Base-by-base conservation (phyloP, 805 yeast genomes). In the Starmerella cellae region DNA sequence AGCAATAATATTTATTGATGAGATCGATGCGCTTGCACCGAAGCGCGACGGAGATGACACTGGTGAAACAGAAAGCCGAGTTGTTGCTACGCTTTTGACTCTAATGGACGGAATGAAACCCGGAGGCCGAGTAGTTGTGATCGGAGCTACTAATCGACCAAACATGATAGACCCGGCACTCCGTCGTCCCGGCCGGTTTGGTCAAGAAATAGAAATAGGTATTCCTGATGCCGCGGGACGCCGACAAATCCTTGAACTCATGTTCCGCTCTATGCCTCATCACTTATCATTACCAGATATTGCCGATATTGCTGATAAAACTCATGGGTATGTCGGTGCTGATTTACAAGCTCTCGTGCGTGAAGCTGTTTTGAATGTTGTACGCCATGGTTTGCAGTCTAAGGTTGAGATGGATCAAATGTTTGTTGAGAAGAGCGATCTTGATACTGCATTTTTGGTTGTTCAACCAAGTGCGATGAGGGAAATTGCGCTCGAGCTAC, bases 21-120 rank as follows among this genome's bases (percentile, higher is more conserved):
- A 91, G 58, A 76, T 91, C 31, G 98, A 91, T 59, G 82, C 95
- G 0, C 60, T 91, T 30, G 94, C 84, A 0, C 98, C 98, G 3
- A 75, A 73, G 49, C 66, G 95, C 42, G 77, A 75, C 38, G 73
- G 74, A 46, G 96, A 87, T 54, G 95, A 84, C 44, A 68, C 85
- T 2, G 91, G 94, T 1, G 96, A 88, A 56, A 81, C 85, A 0
- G 97, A 91, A 57, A 73, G 82, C 35, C 64, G 98, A 47, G 85
- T 91, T 2, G 93, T 88, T 21, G 91, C 96, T 0, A 85, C 96
- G 0, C 59, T 91, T 31, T 64, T 83, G 43, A 82, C 94, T 0
- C 64, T 91, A 38, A 91, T 91, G 98, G 98, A 91, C 61, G 98
- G 98, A 52, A 91, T 91, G 97, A 96, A 85, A 57, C 84, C 84